Base-by-base conservation (phyloP, 2,329 filamentous ascomycete genomes). In the Aspergillus sp. region DNA sequence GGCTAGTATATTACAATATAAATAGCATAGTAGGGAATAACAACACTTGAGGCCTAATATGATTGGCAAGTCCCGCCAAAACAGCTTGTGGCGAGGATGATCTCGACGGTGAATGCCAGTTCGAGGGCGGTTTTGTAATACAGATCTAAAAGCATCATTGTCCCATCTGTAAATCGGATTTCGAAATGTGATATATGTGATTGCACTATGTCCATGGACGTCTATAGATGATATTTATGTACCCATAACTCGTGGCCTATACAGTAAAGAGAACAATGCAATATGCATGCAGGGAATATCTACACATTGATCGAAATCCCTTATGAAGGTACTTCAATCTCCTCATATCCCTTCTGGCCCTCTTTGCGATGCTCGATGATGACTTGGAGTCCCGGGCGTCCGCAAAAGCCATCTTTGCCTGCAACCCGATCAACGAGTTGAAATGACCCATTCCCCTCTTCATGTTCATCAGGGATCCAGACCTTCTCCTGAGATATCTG, bases 261-360 rank as follows among this genome's bases (percentile, higher is more conserved):
- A 50, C 47, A 50, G 25, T 21, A 28, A 50, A 50, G 25, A 3
- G 1, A 17, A 32, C 8, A 32, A n/a, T 32, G 30, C 41, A 13
- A 12, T 43, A 54, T 41, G 21, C 51, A 19, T n/a, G 25, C 13
- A n/a, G 12, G 19, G 19, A 41, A 53, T 32, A 52, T 21, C 58
- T 36, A 38, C 36, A 41, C 21, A 28, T n/a, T 17, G n/a, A 12
- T 17, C n/a, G 30, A 21, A 36, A 19, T 21, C 36, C 17, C 51
- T 65, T 41, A 67, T 5, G 67, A 63, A 23, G 79, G 78, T n/a
- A 79, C 66, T 38, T 75, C 73, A 12, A 81, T 69, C n/a, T 58
- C 70, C 64, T 81, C 79, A 70, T 75, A 81, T n/a, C 78, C 79
- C 59, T 79, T 77, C 56, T 80, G 73, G 3, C 78, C 79, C 54